Conservation (phyloP, 495 filamentous ascomycete genomes). For the Amniculicola lignicola region DNA sequence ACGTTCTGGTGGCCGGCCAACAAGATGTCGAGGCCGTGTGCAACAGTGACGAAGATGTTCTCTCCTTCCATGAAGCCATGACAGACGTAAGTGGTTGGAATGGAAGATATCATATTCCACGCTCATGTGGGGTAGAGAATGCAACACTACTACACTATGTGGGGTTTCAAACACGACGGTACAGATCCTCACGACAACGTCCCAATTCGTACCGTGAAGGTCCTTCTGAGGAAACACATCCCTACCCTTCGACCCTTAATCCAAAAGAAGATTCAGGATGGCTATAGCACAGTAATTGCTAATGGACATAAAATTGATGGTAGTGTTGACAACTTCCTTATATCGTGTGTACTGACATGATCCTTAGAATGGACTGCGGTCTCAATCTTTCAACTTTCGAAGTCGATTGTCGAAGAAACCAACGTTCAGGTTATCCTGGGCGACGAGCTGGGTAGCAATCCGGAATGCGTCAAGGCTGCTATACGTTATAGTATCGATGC, state of each 20-base stretch:
- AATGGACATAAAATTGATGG: not conserved
- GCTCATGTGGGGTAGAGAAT: constrained; percentile 2
- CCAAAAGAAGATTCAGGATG: constrained; percentile 1
- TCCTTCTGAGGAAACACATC: constrained; percentile 1
- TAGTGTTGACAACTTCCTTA: not conserved
- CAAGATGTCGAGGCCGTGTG: not conserved
- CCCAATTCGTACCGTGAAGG: not conserved
- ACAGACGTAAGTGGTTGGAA: constrained; percentile 1
- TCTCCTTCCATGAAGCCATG: constrained; percentile 14
- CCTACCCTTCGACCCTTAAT: not conserved
- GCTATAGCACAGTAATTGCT: not conserved
- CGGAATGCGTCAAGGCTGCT: not conserved
- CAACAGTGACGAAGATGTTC: not conserved
- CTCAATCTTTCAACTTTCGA: constrained; percentile 4
- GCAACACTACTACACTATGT: constrained; percentile 14
- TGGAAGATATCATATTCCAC: not conserved
- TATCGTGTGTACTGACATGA: not conserved
- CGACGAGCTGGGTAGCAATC: not conserved
- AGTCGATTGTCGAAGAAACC: not conserved
- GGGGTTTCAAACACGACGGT: constrained; percentile 10
- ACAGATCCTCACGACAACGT: constrained; percentile 8
- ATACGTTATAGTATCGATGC: constrained; percentile 8
- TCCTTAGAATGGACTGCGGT: constrained; percentile 10
- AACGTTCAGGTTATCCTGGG: constrained; percentile 4
- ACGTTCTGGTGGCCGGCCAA: not conserved